phyloP scores from a whole-genome alignment of 257 asterid species.

The Ajuga chamaepitys region DNA sequence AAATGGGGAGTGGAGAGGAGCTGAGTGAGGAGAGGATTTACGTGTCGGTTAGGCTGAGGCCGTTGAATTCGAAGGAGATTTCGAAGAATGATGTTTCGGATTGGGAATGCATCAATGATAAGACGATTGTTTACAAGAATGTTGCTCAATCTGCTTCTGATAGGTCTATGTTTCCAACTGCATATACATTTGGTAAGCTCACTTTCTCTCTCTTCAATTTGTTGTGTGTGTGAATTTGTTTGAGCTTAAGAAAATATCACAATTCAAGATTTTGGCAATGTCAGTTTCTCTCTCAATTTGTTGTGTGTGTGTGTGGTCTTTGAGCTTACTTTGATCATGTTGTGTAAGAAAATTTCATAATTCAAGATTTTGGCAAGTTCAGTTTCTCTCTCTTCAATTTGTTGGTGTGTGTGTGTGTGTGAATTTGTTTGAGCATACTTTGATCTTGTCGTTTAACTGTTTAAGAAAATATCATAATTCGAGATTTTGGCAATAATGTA shows the following conservation, averaged over 20 bases:
- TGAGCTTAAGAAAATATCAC: too few relatives aligned
- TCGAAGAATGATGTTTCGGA: slow-evolving; percentile 73
- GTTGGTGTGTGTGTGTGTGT: too few relatives aligned
- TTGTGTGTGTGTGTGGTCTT: not conserved
- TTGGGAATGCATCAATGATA: slow-evolving; percentile 91
- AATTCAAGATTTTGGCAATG: slow-evolving; percentile 95
- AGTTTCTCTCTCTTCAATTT: too few relatives aligned
- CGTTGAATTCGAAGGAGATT: slow-evolving; percentile 71
- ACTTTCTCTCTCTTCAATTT: not conserved
- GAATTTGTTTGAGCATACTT: too few relatives aligned
- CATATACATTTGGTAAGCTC: slow-evolving; percentile 75
- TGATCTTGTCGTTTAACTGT: too few relatives aligned
- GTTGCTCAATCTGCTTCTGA: slow-evolving; percentile 59
- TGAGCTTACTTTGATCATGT: not conserved
- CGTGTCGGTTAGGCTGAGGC: slow-evolving; percentile 93
- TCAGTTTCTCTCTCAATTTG: not conserved
- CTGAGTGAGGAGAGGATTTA: slow-evolving; percentile 65
- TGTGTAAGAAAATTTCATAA: slow-evolving; percentile 7
- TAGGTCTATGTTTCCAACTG: slow-evolving; percentile 79
- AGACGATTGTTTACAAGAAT: slow-evolving; percentile 73
- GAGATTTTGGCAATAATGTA: not conserved
- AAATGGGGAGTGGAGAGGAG: slow-evolving; percentile 34
- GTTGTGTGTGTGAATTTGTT: too few relatives aligned
- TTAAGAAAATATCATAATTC: too few relatives aligned
- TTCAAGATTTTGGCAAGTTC: too few relatives aligned